phyloP scores from a whole-genome alignment of 768 basidiomycete genomes.

The Rubroboletus pulcherrimus region DNA sequence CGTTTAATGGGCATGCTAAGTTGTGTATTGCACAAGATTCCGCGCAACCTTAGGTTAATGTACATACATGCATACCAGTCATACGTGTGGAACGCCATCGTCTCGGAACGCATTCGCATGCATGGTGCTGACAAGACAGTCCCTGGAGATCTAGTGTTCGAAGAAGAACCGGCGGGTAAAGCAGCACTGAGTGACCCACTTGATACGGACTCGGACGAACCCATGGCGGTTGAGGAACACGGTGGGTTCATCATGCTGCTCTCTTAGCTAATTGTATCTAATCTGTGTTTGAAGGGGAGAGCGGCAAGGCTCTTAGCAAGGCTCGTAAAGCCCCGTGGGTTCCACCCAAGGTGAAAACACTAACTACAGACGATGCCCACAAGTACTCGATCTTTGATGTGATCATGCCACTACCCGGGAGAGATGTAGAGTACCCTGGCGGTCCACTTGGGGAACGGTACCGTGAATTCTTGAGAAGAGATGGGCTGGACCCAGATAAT shows the following conservation, averaged over 20 bases:
- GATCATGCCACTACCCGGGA: slow-evolving; percentile 95
- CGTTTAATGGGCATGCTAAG: not conserved
- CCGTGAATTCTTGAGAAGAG: slow-evolving; percentile 71
- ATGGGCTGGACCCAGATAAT: slow-evolving; percentile 88
- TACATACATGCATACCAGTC: slow-evolving; percentile 99
- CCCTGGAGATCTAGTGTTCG: slow-evolving; percentile 89
- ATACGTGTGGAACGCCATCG: slow-evolving; percentile 97
- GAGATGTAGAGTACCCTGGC: slow-evolving; percentile 88
- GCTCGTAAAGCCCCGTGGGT: slow-evolving; percentile 45
- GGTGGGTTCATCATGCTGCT: slow-evolving; percentile 22
- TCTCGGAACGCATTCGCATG: slow-evolving; percentile 84
- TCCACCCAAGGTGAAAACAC: slow-evolving; percentile 67
- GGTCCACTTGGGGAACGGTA: slow-evolving; percentile 86
- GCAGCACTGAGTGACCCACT: slow-evolving; percentile 23
- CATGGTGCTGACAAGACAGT: slow-evolving; percentile 73
- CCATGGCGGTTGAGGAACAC: slow-evolving; percentile 32
- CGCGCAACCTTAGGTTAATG: slow-evolving; percentile 91
- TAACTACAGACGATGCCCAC: slow-evolving; percentile 73
- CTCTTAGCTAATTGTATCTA: slow-evolving; percentile 3
- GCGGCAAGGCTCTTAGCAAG: slow-evolving; percentile 15
- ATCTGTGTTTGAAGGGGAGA: slow-evolving; percentile 20
- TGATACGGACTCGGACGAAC: slow-evolving; percentile 31
- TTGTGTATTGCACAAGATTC: slow-evolving; percentile 60
- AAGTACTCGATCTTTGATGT: slow-evolving; percentile 91
- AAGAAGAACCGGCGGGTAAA: slow-evolving; percentile 34